A percentile compares a stretch with the other conserved stretches of the same genome.
phyloP scores from a whole-genome alignment of 148 eudicot species.

The Drosera capensis region DNA sequence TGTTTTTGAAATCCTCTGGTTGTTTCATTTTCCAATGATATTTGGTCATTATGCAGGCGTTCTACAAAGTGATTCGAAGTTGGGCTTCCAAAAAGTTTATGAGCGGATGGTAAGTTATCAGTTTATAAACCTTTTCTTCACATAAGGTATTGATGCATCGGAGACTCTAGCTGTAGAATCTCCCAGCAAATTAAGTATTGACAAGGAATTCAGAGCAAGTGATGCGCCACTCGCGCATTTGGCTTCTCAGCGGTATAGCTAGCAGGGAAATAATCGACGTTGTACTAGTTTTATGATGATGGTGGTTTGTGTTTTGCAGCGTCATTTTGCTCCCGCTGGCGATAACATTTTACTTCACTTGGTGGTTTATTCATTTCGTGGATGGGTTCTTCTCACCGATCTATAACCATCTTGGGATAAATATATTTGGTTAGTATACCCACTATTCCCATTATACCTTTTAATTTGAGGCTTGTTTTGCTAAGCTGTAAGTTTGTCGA shows the following conservation, averaged over 20 bases:
- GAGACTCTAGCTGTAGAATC: not conserved
- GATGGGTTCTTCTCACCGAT: slow-evolving; percentile 71
- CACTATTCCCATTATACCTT: not conserved
- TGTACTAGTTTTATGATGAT: too few species aligned
- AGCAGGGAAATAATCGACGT: too few species aligned
- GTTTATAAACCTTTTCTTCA: not conserved
- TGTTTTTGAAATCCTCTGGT: not conserved
- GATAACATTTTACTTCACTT: slow-evolving; percentile 53
- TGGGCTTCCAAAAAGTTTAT: slow-evolving; percentile 69
- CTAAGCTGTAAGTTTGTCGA: too few species aligned
- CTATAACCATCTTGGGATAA: slow-evolving; percentile 42
- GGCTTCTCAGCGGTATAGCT: too few species aligned
- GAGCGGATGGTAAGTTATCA: slow-evolving; percentile 45
- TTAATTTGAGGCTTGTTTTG: not conserved
- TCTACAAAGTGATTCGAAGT: slow-evolving; percentile 45
- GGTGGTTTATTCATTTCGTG: slow-evolving; percentile 69
- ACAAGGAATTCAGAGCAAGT: too few species aligned
- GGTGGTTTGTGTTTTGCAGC: slow-evolving; percentile 29
- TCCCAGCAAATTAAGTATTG: too few species aligned
- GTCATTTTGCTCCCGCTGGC: slow-evolving; percentile 65
- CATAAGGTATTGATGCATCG: not conserved
- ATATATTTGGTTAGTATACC: slow-evolving; percentile 43
- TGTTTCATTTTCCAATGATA: too few species aligned
- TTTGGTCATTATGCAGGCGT: slow-evolving; percentile 42
- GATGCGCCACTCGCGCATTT: too few species aligned